These are phyloP conservation scores for Arabis hirsuta DNA, from an alignment of 345 rosid species.

Conservation along the genomic window DNA sequence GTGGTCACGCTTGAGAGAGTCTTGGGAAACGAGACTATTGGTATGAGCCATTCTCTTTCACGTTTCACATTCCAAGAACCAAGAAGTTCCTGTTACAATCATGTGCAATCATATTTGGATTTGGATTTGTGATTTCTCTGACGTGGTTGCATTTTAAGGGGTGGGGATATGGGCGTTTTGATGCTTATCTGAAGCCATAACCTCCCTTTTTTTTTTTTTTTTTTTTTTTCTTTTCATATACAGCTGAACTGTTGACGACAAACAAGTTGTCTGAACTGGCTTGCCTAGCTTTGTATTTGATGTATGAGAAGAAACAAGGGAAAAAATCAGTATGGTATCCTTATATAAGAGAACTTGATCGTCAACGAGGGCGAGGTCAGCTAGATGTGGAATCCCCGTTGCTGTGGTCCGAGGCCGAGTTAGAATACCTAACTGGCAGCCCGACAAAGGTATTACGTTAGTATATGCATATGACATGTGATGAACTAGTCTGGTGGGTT, in stretches of 20 bases:
- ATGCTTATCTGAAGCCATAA: conserved; percentile 11
- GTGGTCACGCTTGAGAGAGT: conserved; percentile 97
- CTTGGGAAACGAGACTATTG: conserved; percentile 89
- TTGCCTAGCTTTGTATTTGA: conserved; percentile 88
- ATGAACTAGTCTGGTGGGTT: conserved; percentile 25
- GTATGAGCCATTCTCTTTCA: conserved; percentile 55
- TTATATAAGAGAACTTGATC: conserved; percentile 94
- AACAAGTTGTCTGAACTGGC: conserved; percentile 93
- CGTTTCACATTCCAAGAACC: background rate
- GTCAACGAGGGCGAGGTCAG: conserved; percentile 95
- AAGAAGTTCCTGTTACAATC: background rate
- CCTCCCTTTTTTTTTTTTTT: background rate
- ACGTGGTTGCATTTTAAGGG: background rate
- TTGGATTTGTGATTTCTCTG: background rate
- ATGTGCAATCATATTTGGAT: background rate
- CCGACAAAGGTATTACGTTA: conserved; percentile 73
- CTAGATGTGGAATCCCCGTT: conserved; percentile 94
- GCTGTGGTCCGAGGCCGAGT: conserved; percentile 86
- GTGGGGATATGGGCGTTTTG: background rate
- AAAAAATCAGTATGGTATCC: conserved; percentile 95
- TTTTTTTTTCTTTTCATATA: background rate
- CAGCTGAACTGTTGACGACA: conserved; percentile 90
- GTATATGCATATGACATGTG: conserved; percentile 13
- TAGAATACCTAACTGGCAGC: conserved; percentile 90
- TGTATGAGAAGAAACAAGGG: conserved; percentile 99